Evolutionary conservation across 768 basidiomycete genomes (phyloP), one percentile per base, ranked within the genome.

Genomic region (Agrocybe praecox): DNA sequence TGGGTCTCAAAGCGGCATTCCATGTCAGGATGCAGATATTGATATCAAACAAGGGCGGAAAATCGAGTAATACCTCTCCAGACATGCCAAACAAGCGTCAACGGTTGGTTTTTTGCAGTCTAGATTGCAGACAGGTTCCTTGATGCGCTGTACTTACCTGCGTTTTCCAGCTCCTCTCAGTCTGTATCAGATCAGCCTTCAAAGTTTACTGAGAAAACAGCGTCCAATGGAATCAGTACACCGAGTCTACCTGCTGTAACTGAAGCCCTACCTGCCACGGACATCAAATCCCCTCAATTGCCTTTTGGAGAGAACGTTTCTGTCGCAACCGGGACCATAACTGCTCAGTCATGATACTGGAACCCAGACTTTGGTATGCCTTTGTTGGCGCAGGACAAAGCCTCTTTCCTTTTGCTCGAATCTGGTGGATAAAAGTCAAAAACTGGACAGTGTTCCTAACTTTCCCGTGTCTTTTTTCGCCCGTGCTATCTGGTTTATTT

Each of bases 1-100:
- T 83, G 71, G 72, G 73, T 60, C 46, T 46, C 23, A 45, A 61
- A 51, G 56, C 52, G 52, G 48, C 47, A 19, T 40, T 47, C n/a
- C 9, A 26, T 29, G 46, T 58, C n/a, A 8, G 24, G 56, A 57
- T 52, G 60, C 57, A 54, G 61, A 52, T 60, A 61, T 56, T 56
- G 49, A 53, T 55, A 62, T 44, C 67, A 67, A 82, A 90, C 87
- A 82, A 77, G 49, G 70, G 77, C 42, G 81, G 83, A 64, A 89
- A 88, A 65, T 82, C 86, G 29, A 79, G 72, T 60, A 80, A 87
- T 58, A 74, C 80, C 5, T 85, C 87, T 6, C 82, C 87, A 10
- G 88, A 90, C 57, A 76, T 84, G 74, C 89, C 89, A n/a, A 87
- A 87, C 67, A 91, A 91, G 79, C 88, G 87, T 69, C 83, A 84